Percentiles rank a stretch among this genome's conserved stretches.
These are phyloP conservation scores for Mortierella sp. DNA, from an alignment of 371 early-diverging fungal genomes.

Conservation along the genomic window DNA sequence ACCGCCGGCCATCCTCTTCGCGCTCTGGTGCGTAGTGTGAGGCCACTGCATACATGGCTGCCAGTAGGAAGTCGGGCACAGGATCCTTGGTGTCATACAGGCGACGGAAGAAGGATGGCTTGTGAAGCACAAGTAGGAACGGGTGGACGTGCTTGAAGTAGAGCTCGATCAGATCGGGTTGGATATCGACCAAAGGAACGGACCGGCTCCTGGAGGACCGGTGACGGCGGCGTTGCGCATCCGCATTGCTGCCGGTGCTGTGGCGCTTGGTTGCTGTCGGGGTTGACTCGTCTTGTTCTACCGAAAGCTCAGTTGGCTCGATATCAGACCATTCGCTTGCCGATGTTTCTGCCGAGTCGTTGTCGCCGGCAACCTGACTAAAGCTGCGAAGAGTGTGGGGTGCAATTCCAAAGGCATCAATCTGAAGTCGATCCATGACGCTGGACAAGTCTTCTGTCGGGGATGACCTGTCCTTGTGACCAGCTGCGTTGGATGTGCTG, in stretches of 20 bases:
- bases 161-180: constrained; percentile 48
- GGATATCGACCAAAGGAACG: constrained; percentile 45
- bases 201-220: constrained; percentile 44
- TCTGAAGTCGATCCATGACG: constrained; percentile 50
- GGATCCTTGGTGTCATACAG: constrained; percentile 58
- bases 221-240: constrained; percentile 9
- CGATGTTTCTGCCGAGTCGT: constrained; percentile 37
- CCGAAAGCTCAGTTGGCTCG: constrained; percentile 4
- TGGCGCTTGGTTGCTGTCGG: constrained; percentile 14
- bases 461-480: constrained; percentile 10
- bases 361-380: constrained; percentile 52
- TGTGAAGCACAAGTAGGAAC: constrained; percentile 67
- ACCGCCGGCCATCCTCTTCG: constrained; percentile 46
- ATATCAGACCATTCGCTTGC: constrained; percentile 29
- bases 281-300: background rate
- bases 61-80: constrained; percentile 58
- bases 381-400: constrained; percentile 53
- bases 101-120: constrained; percentile 62
- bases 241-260: constrained; percentile 8
- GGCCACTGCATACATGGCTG: constrained; percentile 64
- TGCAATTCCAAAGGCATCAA: constrained; percentile 54
- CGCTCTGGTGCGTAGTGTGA: constrained; percentile 58
- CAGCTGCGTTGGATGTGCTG: constrained; percentile 20
- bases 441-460: constrained; percentile 42
- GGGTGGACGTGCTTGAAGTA: constrained; percentile 70